phyloP scores from a whole-genome alignment of 1,139 yeast genomes.

The Suhomyces atakaporum region DNA sequence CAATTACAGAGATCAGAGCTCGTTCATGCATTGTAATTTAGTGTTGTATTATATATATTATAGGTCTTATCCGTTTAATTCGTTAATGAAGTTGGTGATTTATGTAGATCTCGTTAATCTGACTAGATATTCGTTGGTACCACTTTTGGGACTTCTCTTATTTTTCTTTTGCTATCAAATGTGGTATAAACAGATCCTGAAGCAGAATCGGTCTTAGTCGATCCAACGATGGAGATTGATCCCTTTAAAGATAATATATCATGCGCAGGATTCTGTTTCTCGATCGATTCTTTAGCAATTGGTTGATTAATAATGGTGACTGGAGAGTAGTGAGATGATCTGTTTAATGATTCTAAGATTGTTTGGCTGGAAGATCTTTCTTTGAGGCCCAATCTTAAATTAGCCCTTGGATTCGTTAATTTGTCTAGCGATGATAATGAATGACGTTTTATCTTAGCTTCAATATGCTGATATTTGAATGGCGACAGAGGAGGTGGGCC shows the following conservation, averaged over 20 bases:
- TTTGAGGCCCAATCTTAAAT: constrained; percentile 3
- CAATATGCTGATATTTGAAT: background rate
- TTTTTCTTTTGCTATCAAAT: background rate
- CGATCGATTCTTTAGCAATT: constrained; percentile 7
- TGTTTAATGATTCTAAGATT: constrained; percentile 12
- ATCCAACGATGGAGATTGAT: constrained; percentile 18
- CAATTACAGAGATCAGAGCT: background rate
- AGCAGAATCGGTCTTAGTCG: constrained; percentile 11
- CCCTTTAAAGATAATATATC: constrained; percentile 32
- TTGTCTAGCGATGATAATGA: constrained; percentile 14
- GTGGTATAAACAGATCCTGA: constrained; percentile 1
- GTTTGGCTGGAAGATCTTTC: constrained; percentile 11
- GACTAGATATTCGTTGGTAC: too few species aligned
- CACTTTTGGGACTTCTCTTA: background rate
- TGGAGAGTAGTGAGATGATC: constrained; percentile 1
- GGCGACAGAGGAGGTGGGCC: constrained; percentile 4
- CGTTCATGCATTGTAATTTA: background rate
- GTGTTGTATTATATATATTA: background rate
- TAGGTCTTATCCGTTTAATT: background rate
- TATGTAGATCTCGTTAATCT: background rate
- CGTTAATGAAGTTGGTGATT: background rate
- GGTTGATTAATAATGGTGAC: constrained; percentile 2
- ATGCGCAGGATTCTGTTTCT: constrained; percentile 7
- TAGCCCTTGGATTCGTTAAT: constrained; percentile 1
- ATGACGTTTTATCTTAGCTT: constrained; percentile 7